phyloP scores from a whole-genome alignment of 208 protist genomes.

The Lotmaria passim region DNA sequence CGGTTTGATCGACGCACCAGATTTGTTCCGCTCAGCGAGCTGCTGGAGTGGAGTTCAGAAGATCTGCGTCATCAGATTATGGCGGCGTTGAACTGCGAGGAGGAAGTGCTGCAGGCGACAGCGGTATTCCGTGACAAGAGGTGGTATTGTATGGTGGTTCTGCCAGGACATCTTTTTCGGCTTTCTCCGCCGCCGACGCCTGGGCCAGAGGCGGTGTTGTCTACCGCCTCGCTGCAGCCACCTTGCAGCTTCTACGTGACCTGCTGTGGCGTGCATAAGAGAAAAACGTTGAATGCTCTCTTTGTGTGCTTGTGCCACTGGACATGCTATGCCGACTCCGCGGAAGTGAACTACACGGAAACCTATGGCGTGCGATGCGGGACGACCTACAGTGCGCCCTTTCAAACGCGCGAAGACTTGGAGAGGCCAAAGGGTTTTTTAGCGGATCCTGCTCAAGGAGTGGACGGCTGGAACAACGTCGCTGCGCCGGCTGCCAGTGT shows the following conservation, averaged over 20 bases:
- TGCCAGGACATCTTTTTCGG: neutral
- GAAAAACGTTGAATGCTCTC: neutral
- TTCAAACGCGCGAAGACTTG: neutral
- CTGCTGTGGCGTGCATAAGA: neutral
- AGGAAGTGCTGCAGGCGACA: neutral
- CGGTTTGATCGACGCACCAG: neutral
- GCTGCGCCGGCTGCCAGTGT: too few species aligned
- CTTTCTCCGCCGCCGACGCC: neutral
- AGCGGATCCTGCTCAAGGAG: too few species aligned
- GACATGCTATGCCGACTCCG: neutral
- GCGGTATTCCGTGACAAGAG: neutral
- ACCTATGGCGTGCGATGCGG: neutral
- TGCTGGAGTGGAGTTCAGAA: neutral
- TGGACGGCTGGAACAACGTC: too few species aligned
- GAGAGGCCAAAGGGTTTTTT: too few species aligned
- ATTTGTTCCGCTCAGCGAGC: neutral
- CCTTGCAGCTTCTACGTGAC: neutral
- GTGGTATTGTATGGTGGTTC: neutral
- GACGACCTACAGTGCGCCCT: neutral
- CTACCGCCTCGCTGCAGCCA: neutral
- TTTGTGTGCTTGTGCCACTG: slow-evolving; percentile 8
- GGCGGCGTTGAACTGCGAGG: neutral
- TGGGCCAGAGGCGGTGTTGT: neutral
- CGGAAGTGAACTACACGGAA: neutral
- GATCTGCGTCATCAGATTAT: neutral